A percentile compares a stretch with the other conserved stretches of the same genome.
These are phyloP conservation scores for Neurospora sp. DNA, from an alignment of 495 filamentous ascomycete genomes.

Conservation along the genomic window DNA sequence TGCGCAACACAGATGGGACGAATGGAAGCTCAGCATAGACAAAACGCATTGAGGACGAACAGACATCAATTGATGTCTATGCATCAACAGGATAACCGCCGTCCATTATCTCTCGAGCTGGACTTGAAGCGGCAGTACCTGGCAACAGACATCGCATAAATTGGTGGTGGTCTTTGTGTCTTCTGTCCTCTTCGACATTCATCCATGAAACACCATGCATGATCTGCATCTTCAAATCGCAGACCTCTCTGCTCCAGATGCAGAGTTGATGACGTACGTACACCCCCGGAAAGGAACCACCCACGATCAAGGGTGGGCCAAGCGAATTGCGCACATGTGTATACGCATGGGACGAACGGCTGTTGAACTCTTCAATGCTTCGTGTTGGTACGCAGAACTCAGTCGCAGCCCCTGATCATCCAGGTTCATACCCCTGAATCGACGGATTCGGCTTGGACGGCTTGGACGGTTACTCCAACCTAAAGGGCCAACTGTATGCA, in stretches of 20 bases:
- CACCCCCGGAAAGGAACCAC: background rate
- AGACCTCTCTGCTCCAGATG: background rate
- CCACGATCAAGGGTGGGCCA: background rate
- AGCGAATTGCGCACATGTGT: background rate
- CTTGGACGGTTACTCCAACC: background rate
- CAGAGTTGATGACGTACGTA: background rate
- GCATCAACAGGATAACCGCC: background rate
- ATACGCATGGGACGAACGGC: background rate
- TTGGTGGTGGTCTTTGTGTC: background rate
- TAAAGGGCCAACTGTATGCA: background rate
- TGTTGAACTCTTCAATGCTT: background rate
- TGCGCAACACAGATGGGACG: background rate
- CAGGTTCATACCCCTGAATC: background rate
- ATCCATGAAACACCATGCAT: background rate
- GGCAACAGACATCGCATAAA: background rate
- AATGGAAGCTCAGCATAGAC: background rate
- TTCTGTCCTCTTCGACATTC: background rate
- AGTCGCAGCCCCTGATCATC: background rate
- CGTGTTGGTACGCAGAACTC: background rate
- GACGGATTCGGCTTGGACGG: background rate
- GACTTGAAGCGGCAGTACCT: background rate
- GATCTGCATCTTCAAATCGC: background rate
- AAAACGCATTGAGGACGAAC: background rate
- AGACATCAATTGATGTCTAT: background rate
- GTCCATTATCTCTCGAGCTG: background rate